Percentiles rank a stretch among this genome's conserved stretches.
Conservation (phyloP, 768 basidiomycete genomes). For the Clitopilus passeckerianus region DNA sequence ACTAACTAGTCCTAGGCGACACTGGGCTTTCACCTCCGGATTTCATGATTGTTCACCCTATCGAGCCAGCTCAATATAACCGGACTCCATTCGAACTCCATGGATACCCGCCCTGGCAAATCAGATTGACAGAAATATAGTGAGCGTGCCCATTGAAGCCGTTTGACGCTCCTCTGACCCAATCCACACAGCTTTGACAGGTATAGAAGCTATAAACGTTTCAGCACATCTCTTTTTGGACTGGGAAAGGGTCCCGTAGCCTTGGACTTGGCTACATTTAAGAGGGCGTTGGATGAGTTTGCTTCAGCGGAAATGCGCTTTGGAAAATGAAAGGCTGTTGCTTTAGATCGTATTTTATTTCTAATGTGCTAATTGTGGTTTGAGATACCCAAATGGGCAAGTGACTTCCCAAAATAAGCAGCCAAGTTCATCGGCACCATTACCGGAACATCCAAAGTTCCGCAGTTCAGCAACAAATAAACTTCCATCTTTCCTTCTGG, state of each 20-base stretch:
- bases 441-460: not conserved
- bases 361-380: not conserved
- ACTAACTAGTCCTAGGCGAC: conserved; percentile 30
- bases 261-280: conserved; percentile 54
- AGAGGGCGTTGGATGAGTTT: conserved; percentile 71
- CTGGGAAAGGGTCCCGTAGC: conserved; percentile 7
- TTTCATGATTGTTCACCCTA: conserved; percentile 68
- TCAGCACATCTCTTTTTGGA: conserved; percentile 10
- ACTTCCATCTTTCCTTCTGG: not conserved
- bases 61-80: conserved; percentile 31
- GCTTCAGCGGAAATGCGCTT: conserved; percentile 72
- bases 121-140: conserved; percentile 78
- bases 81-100: conserved; percentile 56
- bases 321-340: conserved; percentile 44
- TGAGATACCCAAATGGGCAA: not conserved
- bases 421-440: not conserved
- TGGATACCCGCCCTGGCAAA: conserved; percentile 85
- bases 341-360: not conserved
- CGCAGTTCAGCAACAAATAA: not conserved
- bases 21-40: conserved; percentile 63
- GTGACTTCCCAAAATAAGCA: not conserved
- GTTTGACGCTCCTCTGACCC: conserved; percentile 2
- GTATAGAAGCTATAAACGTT: not conserved
- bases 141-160: conserved; percentile 26
- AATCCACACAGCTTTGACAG: not conserved